Conservation (phyloP, 192 early-diverging fungal species). For the Linnemannia schmuckeri region DNA sequence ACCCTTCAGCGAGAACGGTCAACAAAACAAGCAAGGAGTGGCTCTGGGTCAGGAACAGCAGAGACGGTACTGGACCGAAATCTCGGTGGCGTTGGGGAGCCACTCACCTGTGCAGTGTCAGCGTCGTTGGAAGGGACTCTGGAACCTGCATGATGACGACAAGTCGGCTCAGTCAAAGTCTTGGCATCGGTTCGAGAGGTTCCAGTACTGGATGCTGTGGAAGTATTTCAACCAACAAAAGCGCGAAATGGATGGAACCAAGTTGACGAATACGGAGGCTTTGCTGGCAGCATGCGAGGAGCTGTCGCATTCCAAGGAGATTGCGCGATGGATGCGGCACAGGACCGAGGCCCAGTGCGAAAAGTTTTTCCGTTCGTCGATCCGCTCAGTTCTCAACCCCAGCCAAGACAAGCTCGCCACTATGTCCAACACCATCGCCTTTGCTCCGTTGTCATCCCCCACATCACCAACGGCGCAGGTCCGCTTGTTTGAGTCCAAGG, state of each 20-base stretch:
- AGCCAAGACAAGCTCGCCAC: background rate
- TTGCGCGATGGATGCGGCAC: slow-evolving; percentile 47
- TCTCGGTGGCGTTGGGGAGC: slow-evolving; percentile 32
- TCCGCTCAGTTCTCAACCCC: background rate
- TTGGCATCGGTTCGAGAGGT: slow-evolving; percentile 36
- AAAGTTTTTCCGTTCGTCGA: slow-evolving; percentile 15
- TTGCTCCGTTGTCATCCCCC: background rate
- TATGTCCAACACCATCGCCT: background rate
- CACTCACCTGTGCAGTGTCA: slow-evolving; percentile 43
- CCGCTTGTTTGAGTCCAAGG: background rate
- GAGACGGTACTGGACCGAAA: slow-evolving; percentile 29
- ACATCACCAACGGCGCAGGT: background rate
- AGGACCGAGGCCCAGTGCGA: slow-evolving; percentile 21
- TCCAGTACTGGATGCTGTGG: slow-evolving; percentile 54
- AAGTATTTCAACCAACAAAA: slow-evolving; percentile 9
- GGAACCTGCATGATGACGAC: slow-evolving; percentile 14
- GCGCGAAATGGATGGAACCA: too few relatives aligned
- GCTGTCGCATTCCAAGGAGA: slow-evolving; percentile 32
- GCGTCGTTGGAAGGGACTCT: slow-evolving; percentile 40
- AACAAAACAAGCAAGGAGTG: background rate
- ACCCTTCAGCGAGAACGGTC: background rate
- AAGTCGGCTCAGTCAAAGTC: slow-evolving; percentile 29
- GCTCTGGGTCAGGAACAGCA: background rate
- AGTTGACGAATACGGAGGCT: background rate
- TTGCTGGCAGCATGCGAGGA: background rate